Evolutionary conservation across 345 rosid species (phyloP), one percentile per base, ranked within the genome.

Genomic region (Mallotus nudiflorus): DNA sequence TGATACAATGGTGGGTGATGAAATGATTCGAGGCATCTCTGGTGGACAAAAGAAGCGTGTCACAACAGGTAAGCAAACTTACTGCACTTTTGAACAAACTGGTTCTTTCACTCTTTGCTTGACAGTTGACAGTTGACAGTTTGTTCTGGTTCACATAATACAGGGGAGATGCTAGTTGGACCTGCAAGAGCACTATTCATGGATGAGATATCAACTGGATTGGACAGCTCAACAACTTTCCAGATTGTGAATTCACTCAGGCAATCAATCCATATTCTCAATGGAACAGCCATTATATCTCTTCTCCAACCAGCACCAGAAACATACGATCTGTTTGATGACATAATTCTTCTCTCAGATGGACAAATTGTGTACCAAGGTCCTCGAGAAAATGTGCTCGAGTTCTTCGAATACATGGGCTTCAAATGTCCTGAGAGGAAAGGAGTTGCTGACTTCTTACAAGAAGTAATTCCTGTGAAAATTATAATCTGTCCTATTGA

Each of bases 251-350:
- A 87, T 54, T 86, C 88, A 54, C 75, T 88, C 29, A 82, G 84
- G 55, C 89, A 90, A 57, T 78, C 83, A 39, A 74, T 80, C 51
- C 85, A 76, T 69, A 81, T 90, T 25, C 82, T 87, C 63, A 80
- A 81, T 58, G 96, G 89, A 50, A 90, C 96, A 45, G 88, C 92
- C 29, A 28, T 88, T 19, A 85, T 88, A 73, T 90, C 93, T 61
- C 90, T 90, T 60, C 93, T 90, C 55, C 93, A 88, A 70, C 93
- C 96, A 55, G 91, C 93, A 25, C 91, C 89, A 0, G 93, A 90
- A 75, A 86, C 91, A 1, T 88, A 81, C 37, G 85, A 86, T 49
- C 80, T 90, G 9, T 90, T 90, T 42, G 93, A 90, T 62, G 91
- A 88, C 62, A 80, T 90, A 70, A 82, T 88, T 68, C 86, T 90